These are phyloP conservation scores for Trichoderma orchidacearum DNA, from an alignment of 495 filamentous ascomycete species.

Conservation along the genomic window DNA sequence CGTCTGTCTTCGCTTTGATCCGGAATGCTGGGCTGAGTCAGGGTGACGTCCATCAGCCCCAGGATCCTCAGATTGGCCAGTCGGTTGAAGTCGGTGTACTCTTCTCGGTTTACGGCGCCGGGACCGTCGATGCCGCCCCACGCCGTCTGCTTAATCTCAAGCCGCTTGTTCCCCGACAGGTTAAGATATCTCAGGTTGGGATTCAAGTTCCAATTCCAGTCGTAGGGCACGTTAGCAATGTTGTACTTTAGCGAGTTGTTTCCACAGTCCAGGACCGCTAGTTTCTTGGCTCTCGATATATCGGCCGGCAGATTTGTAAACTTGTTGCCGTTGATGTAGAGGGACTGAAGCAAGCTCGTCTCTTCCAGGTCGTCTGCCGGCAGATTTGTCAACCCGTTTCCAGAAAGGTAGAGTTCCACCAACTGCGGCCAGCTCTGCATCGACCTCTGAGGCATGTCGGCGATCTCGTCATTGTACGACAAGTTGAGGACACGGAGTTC, in stretches of 20 bases:
- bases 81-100: slow-evolving; percentile 83
- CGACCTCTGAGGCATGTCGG: slow-evolving; percentile 78
- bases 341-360: slow-evolving; percentile 66
- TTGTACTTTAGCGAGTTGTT: slow-evolving; percentile 98
- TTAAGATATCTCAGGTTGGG: slow-evolving; percentile 89
- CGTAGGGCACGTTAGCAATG: slow-evolving; percentile 97
- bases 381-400: slow-evolving; percentile 81
- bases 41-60: slow-evolving; percentile 95
- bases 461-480: slow-evolving; percentile 77
- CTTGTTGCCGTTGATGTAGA: slow-evolving; percentile 94
- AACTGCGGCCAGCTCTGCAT: slow-evolving; percentile 79
- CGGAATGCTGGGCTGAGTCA: slow-evolving; percentile 74
- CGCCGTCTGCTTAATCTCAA: slow-evolving; percentile 83
- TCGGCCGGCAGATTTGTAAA: slow-evolving; percentile 95
- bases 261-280: slow-evolving; percentile 83
- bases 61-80: slow-evolving; percentile 77
- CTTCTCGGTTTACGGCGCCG: slow-evolving; percentile 41
- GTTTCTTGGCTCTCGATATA: slow-evolving; percentile 82
- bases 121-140: slow-evolving; percentile 16
- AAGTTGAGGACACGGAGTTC: slow-evolving; percentile 86
- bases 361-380: slow-evolving; percentile 93
- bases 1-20: slow-evolving; percentile 91
- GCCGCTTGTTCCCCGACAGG: slow-evolving; percentile 87
- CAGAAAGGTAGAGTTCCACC: slow-evolving; percentile 86
- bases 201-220: slow-evolving; percentile 99